These are phyloP conservation scores for Podospora australis DNA, from an alignment of 495 filamentous ascomycete genomes.

Conservation along the genomic window DNA sequence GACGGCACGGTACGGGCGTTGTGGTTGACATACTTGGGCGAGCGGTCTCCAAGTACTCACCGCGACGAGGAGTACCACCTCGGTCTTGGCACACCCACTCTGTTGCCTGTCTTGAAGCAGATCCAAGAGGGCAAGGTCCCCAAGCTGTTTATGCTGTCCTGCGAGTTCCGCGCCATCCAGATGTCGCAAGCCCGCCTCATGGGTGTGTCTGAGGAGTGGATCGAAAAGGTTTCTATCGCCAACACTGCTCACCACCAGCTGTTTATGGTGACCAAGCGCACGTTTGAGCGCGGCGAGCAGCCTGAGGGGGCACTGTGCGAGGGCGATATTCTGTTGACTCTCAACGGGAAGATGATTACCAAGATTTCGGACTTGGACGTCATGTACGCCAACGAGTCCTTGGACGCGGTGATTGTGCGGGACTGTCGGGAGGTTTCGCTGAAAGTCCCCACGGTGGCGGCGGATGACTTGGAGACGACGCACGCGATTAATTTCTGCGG, in stretches of 20 bases:
- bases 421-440: slow-evolving; percentile 72
- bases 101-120: slow-evolving; percentile 77
- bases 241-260: slow-evolving; percentile 91
- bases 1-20: slow-evolving; percentile 90
- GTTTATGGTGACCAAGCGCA: slow-evolving; percentile 92
- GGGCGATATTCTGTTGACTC: slow-evolving; percentile 84
- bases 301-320: slow-evolving; percentile 60
- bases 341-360: slow-evolving; percentile 90
- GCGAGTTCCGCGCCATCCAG: slow-evolving; percentile 90
- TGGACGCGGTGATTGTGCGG: slow-evolving; percentile 84
- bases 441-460: slow-evolving; percentile 77
- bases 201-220: slow-evolving; percentile 96
- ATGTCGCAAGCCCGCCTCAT: slow-evolving; percentile 98
- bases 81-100: slow-evolving; percentile 78
- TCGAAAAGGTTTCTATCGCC: slow-evolving; percentile 73
- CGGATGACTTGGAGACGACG: slow-evolving; percentile 86
- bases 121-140: slow-evolving; percentile 75
- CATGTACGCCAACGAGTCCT: slow-evolving; percentile 83
- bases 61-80: slow-evolving; percentile 98
- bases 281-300: slow-evolving; percentile 61
- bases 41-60: slow-evolving; percentile 66
- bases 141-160: slow-evolving; percentile 78
- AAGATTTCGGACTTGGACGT: slow-evolving; percentile 87
- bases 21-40: slow-evolving; percentile 94
- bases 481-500: slow-evolving; percentile 92